Conservation (phyloP, 2,329 filamentous ascomycete species). For the Coniella lustricola region DNA sequence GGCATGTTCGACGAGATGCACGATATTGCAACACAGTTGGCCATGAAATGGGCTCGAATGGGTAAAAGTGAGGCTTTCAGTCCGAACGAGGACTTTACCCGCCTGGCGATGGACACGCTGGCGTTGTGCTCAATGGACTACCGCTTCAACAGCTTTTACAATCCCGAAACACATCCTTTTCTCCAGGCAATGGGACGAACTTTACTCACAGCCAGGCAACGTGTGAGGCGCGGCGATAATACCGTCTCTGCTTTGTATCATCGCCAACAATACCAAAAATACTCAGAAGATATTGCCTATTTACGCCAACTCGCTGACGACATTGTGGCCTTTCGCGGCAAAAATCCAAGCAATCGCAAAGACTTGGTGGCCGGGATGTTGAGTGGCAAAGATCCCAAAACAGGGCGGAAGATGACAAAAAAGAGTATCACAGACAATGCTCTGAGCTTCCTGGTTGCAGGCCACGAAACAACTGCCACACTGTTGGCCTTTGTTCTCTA, state of each 20-base stretch:
- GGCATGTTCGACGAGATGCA: slow-evolving; percentile 13
- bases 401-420: slow-evolving; percentile 16
- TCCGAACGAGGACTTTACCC: neutral
- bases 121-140: slow-evolving; percentile 16
- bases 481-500: slow-evolving; percentile 16
- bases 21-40: slow-evolving; percentile 16
- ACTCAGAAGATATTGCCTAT: neutral
- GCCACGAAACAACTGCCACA: slow-evolving; percentile 17
- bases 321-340: neutral
- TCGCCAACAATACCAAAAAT: neutral
- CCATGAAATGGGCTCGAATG: slow-evolving; percentile 13
- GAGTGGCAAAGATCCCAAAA: slow-evolving; percentile 13
- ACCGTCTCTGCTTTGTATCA: neutral
- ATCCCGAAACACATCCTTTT: slow-evolving; percentile 10
- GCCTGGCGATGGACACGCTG: slow-evolving; percentile 16
- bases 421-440: slow-evolving; percentile 17
- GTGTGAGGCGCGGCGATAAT: neutral
- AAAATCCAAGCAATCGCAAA: slow-evolving; percentile 8
- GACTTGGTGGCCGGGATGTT: slow-evolving; percentile 17
- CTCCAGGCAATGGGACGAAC: slow-evolving; percentile 11
- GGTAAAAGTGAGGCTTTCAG: neutral
- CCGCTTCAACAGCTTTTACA: slow-evolving; percentile 18
- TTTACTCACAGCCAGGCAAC: slow-evolving; percentile 10
- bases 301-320: neutral
- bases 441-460: slow-evolving; percentile 17